These are phyloP conservation scores for Myriosclerotinia duriaeana DNA, from an alignment of 2,329 filamentous ascomycete genomes.

Conservation along the genomic window DNA sequence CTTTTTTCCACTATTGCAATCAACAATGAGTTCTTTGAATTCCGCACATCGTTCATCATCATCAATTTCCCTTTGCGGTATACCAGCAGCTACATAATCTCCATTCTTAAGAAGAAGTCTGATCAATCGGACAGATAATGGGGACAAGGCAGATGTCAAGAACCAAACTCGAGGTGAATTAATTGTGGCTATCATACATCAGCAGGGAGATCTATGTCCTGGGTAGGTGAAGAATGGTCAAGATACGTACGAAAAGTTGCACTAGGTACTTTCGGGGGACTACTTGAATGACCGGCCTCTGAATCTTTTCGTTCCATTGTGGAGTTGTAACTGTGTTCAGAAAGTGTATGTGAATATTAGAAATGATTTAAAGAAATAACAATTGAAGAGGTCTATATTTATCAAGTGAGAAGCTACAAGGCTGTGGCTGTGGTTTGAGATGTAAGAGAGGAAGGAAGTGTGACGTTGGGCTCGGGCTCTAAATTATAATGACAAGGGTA, in stretches of 20 bases:
- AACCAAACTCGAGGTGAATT: conserved; percentile 88
- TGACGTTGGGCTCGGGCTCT: too few species aligned
- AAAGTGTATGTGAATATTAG: background rate
- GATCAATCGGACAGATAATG: conserved; percentile 79
- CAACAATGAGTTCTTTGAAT: conserved; percentile 75
- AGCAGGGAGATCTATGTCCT: conserved; percentile 16
- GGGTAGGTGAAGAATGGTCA: background rate
- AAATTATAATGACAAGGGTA: background rate
- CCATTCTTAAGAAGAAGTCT: conserved; percentile 83
- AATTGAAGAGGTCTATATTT: background rate
- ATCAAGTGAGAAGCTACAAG: too few species aligned
- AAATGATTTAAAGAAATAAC: background rate
- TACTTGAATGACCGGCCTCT: conserved; percentile 45
- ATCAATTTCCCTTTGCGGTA: conserved; percentile 76
- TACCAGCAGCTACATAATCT: conserved; percentile 83
- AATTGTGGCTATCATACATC: conserved; percentile 50
- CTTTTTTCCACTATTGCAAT: conserved; percentile 61
- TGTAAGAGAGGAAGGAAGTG: too few species aligned
- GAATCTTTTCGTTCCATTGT: conserved; percentile 46
- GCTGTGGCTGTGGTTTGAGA: too few species aligned
- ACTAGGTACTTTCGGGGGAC: conserved; percentile 30
- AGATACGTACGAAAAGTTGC: conserved; percentile 37
- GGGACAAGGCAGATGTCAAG: conserved; percentile 81
- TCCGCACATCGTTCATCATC: conserved; percentile 73
- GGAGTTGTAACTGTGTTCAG: background rate